These are phyloP conservation scores for Carpinus fangiana DNA, from an alignment of 306 rosid species.

Conservation along the genomic window DNA sequence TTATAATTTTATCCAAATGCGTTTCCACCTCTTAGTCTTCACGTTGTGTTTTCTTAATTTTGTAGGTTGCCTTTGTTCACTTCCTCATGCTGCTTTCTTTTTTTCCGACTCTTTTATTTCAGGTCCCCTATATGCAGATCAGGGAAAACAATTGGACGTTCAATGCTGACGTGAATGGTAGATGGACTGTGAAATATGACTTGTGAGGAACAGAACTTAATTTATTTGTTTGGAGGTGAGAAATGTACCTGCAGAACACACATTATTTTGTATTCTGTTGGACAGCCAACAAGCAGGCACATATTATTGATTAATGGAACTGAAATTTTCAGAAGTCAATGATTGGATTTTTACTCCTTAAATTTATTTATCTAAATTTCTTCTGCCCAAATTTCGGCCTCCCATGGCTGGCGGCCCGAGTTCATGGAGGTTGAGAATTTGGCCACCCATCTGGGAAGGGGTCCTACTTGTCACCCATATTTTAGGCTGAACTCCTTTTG, in stretches of 20 bases:
- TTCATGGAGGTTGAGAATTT: neutral
- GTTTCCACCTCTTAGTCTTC: slow-evolving; percentile 1
- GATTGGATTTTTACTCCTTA: neutral
- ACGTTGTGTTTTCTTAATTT: neutral
- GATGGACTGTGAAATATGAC: slow-evolving; percentile 89
- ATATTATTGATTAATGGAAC: neutral
- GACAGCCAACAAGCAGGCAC: slow-evolving; percentile 7
- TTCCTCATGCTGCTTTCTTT: slow-evolving; percentile 8
- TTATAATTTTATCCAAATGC: neutral
- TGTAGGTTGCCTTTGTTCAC: neutral
- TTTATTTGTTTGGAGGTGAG: slow-evolving; percentile 29
- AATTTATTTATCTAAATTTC: neutral
- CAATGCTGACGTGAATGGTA: slow-evolving; percentile 76
- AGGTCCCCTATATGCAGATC: slow-evolving; percentile 95
- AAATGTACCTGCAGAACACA: slow-evolving; percentile 15
- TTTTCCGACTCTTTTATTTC: slow-evolving; percentile 26
- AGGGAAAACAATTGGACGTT: slow-evolving; percentile 96
- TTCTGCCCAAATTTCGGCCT: neutral
- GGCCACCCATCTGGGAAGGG: neutral
- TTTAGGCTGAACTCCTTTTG: neutral
- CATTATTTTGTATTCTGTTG: slow-evolving; percentile 27
- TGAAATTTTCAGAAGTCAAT: neutral
- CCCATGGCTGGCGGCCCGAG: neutral
- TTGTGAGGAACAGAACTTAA: slow-evolving; percentile 47
- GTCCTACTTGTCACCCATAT: neutral